phyloP scores from a whole-genome alignment of 495 filamentous ascomycete genomes.

The Bacidia gigantensis region DNA sequence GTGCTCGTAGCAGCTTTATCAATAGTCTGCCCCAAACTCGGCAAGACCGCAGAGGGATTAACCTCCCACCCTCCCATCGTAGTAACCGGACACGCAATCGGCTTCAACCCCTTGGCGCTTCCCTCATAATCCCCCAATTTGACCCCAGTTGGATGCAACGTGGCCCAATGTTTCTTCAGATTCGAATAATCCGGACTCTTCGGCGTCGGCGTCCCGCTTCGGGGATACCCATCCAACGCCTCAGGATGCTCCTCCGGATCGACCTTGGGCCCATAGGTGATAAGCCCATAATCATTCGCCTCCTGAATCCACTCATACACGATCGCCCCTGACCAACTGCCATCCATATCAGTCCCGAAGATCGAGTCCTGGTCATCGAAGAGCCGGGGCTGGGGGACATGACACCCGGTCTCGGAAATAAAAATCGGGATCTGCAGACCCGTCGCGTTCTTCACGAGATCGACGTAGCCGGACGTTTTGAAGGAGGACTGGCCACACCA shows the following conservation, averaged over 20 bases:
- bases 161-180: slow-evolving; percentile 64
- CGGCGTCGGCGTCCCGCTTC: slow-evolving; percentile 60
- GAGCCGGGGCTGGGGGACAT: slow-evolving; percentile 46
- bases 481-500: slow-evolving; percentile 67
- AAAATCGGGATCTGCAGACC: slow-evolving; percentile 66
- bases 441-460: slow-evolving; percentile 44
- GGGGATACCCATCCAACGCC: slow-evolving; percentile 50
- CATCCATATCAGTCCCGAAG: slow-evolving; percentile 55
- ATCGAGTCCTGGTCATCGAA: slow-evolving; percentile 63
- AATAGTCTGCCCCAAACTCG: slow-evolving; percentile 48
- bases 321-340: slow-evolving; percentile 69
- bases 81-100: slow-evolving; percentile 53
- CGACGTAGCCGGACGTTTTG: slow-evolving; percentile 52
- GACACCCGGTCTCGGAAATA: slow-evolving; percentile 75
- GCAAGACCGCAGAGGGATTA: slow-evolving; percentile 50
- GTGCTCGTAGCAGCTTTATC: slow-evolving; percentile 14
- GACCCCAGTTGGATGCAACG: slow-evolving; percentile 53
- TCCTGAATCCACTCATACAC: slow-evolving; percentile 89
- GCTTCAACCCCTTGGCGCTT: slow-evolving; percentile 36
- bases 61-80: slow-evolving; percentile 60
- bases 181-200: slow-evolving; percentile 65
- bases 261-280: slow-evolving; percentile 54
- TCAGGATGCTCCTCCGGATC: slow-evolving; percentile 31
- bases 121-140: slow-evolving; percentile 48
- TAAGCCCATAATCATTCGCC: slow-evolving; percentile 69